Base-by-base conservation (phyloP, 768 basidiomycete species). In the Tulasnella sp. region DNA sequence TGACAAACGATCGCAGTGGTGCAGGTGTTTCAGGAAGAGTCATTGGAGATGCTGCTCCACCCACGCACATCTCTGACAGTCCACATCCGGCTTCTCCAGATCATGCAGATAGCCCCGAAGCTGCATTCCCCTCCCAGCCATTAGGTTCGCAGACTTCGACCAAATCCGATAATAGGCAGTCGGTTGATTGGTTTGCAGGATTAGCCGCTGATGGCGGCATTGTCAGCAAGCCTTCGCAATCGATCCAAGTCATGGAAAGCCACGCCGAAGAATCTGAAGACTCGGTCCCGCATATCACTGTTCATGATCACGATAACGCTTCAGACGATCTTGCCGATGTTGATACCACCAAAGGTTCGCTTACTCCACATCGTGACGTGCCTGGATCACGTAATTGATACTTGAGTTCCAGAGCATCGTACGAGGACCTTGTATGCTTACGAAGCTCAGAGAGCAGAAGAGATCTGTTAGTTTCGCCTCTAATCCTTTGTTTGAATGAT, bases 111-210 rank as follows among this genome's bases (percentile, higher is more conserved):
- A 84, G 86, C 3, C 81, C 82, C 4, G 52, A 59, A 59, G 52
- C 52, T 29, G 52, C 6, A 19, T 29, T 29, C 52, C 14, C 69
- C 77, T 32, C 80, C 80, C 52, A 35, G 40, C 66, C 6, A 8
- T 11, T 59, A 59, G 52, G 52, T 59, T 59, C 52, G 52, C 52
- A 59, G 52, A 14, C 32, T 59, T 59, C 52, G 76, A 29, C 44
- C 63, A 72, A 78, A 41, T 80, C 84, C 39, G 84, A 80, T 70
- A 86, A 90, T 76, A 83, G 88, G 73, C 90, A 94, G 79, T 90
- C 89, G 7, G 90, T 96, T 3, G 95, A 94, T 77, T 98, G 95
- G 95, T 94, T 92, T 78, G 86, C 88, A 67, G 90, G 89, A 37
- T 83, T 96, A 14, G 94, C 95, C 14, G 90, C 90, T 42, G 89